Base-by-base conservation (phyloP, 1,284 basidiomycete genomes). In the Albatrellus sp. region DNA sequence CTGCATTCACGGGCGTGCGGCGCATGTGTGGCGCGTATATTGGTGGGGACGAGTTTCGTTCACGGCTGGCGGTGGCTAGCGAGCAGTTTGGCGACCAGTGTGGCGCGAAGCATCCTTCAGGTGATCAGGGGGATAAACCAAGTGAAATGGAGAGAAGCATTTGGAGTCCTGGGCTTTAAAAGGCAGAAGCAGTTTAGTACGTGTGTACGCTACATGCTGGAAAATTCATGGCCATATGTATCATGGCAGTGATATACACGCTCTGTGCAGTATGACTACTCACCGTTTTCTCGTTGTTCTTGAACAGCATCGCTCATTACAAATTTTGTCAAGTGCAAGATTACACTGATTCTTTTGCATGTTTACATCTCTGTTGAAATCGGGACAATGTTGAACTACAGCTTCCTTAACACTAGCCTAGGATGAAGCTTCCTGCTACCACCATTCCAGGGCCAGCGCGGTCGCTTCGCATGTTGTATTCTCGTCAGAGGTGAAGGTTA, bases 21-120 rank as follows among this genome's bases (percentile, higher is more conserved):
- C 73, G 89, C 1, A 89, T 98, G 77, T 98, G 94, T 55, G 94
- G 94, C 0, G 93, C 93, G 0, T 98, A 98, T 57, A 75, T 96
- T 43, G 88, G 89, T 0, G 69, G 77, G n/a, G 92, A 96, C 56
- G 92, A 96, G 58, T 94, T 83, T 61, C 72, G 72, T 30, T 91
- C 89, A 0, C 79, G 81, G 52, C 66, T 90, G 6, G 69, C 72
- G 1, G 82, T 87, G 2, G 68, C 93, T 17, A 64, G 57, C 34
- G 80, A 82, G 59, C 70, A 62, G 50, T 80, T 75, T 48, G 60
- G 54, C 16, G 24, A 24, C 7, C 24, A 35, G 34, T 5, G 10
- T n/a, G 34, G 16, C 34, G 34, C 34, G 9, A 17, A 17, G 16
- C 34, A 17, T 17, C 3, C n/a, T 17, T 35, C 34, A 35, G 3